A percentile compares a stretch with the other conserved stretches of the same genome.
These are phyloP conservation scores for Myxozyma udenii DNA, from an alignment of 805 yeast species.

Conservation along the genomic window DNA sequence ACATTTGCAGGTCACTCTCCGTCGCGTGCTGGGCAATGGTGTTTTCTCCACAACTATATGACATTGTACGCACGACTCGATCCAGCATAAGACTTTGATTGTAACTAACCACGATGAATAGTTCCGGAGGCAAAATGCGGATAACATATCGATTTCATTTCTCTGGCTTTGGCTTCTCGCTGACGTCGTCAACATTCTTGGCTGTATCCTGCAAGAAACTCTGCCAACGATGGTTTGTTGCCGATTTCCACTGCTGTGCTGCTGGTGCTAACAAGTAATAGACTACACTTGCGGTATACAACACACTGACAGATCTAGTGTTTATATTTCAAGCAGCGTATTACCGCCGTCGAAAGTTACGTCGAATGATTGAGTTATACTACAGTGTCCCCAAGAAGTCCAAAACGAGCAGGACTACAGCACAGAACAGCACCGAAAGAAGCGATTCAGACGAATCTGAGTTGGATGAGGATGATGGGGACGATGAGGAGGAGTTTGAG, in stretches of 20 bases:
- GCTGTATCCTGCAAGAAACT: conserved; percentile 85
- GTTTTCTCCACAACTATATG: conserved; percentile 94
- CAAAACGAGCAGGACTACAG: conserved; percentile 62
- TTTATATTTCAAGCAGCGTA: conserved; percentile 77
- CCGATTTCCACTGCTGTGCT: neutral
- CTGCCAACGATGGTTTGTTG: conserved; percentile 76
- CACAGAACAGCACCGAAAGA: neutral
- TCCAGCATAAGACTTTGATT: neutral
- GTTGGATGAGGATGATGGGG: conserved; percentile 8
- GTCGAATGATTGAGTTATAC: conserved; percentile 58
- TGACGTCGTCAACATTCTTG: conserved; percentile 88
- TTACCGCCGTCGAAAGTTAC: conserved; percentile 67
- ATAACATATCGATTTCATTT: conserved; percentile 83
- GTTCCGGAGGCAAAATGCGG: conserved; percentile 78
- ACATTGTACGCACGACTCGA: conserved; percentile 48
- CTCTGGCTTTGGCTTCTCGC: conserved; percentile 90
- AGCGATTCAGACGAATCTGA: conserved; percentile 21
- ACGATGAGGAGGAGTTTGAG: conserved; percentile 8
- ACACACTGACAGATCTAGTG: conserved; percentile 85
- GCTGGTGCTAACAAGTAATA: conserved; percentile 1
- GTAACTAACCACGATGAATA: conserved; percentile 7
- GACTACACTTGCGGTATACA: conserved; percentile 82
- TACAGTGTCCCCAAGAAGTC: conserved; percentile 68
- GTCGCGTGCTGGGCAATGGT: conserved; percentile 98
- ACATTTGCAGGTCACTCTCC: conserved; percentile 77